Evolutionary conservation across 2,329 filamentous ascomycete genomes (phyloP).

Genomic region (Fusarium drepaniforme): DNA sequence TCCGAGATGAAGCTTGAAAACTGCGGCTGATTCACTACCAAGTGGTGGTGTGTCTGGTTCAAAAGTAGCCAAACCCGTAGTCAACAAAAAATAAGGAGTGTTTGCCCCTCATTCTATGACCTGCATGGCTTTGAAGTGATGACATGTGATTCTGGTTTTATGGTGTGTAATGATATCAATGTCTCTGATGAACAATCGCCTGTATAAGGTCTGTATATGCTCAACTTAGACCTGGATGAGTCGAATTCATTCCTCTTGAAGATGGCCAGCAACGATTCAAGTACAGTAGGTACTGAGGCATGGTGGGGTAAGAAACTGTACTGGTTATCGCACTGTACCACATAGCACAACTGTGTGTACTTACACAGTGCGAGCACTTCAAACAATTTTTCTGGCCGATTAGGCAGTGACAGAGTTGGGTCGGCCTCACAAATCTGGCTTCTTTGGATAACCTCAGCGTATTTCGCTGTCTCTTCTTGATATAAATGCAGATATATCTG

Average conservation of each 20-base stretch:
- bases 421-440: not conserved
- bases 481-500: not conserved
- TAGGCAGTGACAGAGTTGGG: not conserved
- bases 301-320: not conserved
- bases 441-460: not conserved
- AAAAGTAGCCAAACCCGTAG: slow-evolving; percentile 40
- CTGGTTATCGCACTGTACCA: not conserved
- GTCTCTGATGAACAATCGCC: not conserved
- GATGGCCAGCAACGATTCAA: not conserved
- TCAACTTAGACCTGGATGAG: not conserved
- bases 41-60: slow-evolving; percentile 43
- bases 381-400: not conserved
- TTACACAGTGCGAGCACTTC: not conserved
- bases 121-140: slow-evolving; percentile 8
- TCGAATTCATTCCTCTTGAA: not conserved
- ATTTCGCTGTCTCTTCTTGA: not conserved
- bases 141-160: not conserved
- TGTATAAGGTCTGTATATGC: not conserved
- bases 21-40: slow-evolving; percentile 42
- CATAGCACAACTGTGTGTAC: no score
- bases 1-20: slow-evolving; percentile 40
- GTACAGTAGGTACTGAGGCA: not conserved
- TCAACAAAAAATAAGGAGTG: slow-evolving; percentile 39
- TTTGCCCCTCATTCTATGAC: slow-evolving; percentile 30
- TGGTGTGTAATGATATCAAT: not conserved